Percentiles rank a stretch among this genome's conserved stretches.
phyloP scores from a whole-genome alignment of 2,329 filamentous ascomycete species.

The Chaetothyriales sp. region DNA sequence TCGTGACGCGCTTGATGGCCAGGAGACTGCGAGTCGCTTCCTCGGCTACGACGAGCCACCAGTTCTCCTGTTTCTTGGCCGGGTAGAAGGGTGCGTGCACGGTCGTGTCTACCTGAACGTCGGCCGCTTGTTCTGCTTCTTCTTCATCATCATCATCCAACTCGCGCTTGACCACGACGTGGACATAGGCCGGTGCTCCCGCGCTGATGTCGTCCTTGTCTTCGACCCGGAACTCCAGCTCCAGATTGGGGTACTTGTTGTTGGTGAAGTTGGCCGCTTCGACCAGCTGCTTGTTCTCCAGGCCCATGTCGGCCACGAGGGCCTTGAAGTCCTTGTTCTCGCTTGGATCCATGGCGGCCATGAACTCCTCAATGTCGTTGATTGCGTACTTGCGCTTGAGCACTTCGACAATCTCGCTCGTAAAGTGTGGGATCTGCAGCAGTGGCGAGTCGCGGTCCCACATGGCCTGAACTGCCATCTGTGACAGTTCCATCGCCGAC shows the following conservation, averaged over 20 bases:
- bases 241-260: constrained; percentile 86
- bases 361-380: constrained; percentile 92
- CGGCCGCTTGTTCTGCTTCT: constrained; percentile 7
- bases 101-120: constrained; percentile 52
- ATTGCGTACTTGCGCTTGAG: constrained; percentile 38
- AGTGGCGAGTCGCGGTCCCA: constrained; percentile 95
- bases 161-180: constrained; percentile 67
- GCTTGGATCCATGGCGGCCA: constrained; percentile 94
- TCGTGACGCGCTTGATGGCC: constrained; percentile 86
- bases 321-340: constrained; percentile 71
- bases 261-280: constrained; percentile 94
- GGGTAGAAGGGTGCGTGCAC: constrained; percentile 96
- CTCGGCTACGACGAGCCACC: constrained; percentile 94
- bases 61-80: constrained; percentile 83
- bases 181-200: constrained; percentile 66
- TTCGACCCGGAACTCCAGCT: constrained; percentile 74
- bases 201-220: constrained; percentile 67
- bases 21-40: constrained; percentile 75
- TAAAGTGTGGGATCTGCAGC: constrained; percentile 95
- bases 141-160: constrained; percentile 43
- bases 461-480: constrained; percentile 98
- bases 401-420: constrained; percentile 51
- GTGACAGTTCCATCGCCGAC: constrained; percentile 97
- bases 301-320: constrained; percentile 60
- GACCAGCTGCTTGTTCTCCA: constrained; percentile 67